Evolutionary conservation across 1,139 yeast genomes (phyloP), one percentile per base, ranked within the genome.

Genomic region (Suhomyces chickasaworum): DNA sequence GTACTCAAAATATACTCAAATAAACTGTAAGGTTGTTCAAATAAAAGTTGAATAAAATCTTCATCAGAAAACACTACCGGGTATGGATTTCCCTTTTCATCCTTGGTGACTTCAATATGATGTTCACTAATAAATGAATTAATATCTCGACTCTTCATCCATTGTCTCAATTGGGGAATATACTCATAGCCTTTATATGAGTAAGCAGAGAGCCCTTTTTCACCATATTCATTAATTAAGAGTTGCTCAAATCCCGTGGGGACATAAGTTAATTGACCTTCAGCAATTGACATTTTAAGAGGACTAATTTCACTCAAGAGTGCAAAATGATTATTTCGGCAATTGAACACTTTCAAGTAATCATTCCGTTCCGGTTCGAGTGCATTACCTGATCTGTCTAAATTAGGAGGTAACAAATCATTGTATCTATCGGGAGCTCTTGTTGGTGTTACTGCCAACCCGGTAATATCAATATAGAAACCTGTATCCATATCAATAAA

Each of bases 191-290:
- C 44, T 21, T 42, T 37, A 50, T 41, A 59, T 12, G 37, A 42
- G 42, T 50, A 39, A 1, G 42, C 15, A 1, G 45, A 44, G 27
- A 52, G 49, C 2, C 69, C 64, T 2, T 51, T 53, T 4, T 52
- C 53, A 4, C 58, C 53, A 49, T 73, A 74, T 48, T 73, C 77
- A 38, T 57, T 57, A 9, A 50, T 49, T 30, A 74, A 55, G 6
- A 66, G 36, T 15, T 52, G 58, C 29, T 56, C 59, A 51, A 63
- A 71, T 36, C 64, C 58, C 20, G 57, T 46, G 1, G 76, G 77
- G 30, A 71, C 50, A 48, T 68, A 69, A 0, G 66, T 63, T 16
- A 60, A 60, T 47, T 65, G 66, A 1, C 75, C 75, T 52, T 73
- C 76, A 27, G 60, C 59, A 30, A 59, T 46, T 1, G 73, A 53